Evolutionary conservation across 2,329 filamentous ascomycete species (phyloP), one percentile per base, ranked within the genome.

Genomic region (Pyricularia sp.): DNA sequence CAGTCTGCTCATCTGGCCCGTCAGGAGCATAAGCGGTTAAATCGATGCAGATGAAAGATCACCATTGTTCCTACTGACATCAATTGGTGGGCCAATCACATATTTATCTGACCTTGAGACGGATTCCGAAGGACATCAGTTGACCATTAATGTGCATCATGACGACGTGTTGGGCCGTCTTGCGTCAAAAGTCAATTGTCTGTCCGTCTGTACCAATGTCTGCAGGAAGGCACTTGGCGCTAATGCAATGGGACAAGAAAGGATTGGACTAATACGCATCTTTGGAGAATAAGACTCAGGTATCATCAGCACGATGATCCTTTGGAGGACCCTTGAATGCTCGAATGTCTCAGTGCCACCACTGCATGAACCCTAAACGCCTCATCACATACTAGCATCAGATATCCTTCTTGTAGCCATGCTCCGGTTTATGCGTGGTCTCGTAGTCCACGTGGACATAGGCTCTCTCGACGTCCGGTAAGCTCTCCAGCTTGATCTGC

Each of bases 381-480:
- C 30, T 30, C 33, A 16, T 40, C 59, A 33, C 44, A 64, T 19
- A 53, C 16, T 53, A 19, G 9, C 60, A 53, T 68, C 69, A 87
- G 49, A 87, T 67, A 67, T 87, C 82, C 75, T 88, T 88, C 78
- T 86, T 87, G 66, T 77, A 79, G 16, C 78, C 77, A 71, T 87
- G 93, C 79, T 97, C 93, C 0, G 93, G 93, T 75, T 94, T 93
- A 76, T 97, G 94, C 22, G 89, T 92, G 4, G 93, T 97, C 79
- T 97, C 94, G 71, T 96, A 97, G 75, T 99, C 94, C 22, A 97
- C 93, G 75, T 99, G 94, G 24, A 97, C 94, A 73, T 97, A 97
- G 0, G 92, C 92, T 66, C 94, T 81, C 82, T 97, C 94, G 10
- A 97, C 88, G 73, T 96, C 88, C 0, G 94, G 93, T 68, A 99